A percentile compares a stretch with the other conserved stretches of the same genome.
These are phyloP conservation scores for Solanum virginianum DNA, from an alignment of 257 asterid species.

Conservation along the genomic window DNA sequence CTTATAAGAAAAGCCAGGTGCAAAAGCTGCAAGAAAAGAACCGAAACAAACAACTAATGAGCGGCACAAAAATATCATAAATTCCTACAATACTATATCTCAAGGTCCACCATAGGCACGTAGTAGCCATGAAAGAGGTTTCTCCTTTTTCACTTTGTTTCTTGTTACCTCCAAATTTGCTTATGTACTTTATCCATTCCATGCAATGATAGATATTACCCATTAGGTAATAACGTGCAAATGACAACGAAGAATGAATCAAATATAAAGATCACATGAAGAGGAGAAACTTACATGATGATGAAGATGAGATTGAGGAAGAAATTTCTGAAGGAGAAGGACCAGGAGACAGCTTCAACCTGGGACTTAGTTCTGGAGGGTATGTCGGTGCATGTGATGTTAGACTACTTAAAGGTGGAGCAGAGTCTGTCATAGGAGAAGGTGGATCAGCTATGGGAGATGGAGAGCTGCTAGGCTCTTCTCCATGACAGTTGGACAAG, in stretches of 20 bases:
- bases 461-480: conserved; percentile 1
- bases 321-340: conserved; percentile 31
- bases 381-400: conserved; percentile 19
- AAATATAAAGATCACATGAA: not conserved
- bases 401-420: conserved; percentile 15
- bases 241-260: not conserved
- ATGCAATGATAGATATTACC: not conserved
- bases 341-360: conserved; percentile 14
- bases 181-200: not conserved
- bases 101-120: not conserved
- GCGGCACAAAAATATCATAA: not conserved
- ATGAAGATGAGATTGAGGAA: conserved; percentile 19
- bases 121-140: not conserved
- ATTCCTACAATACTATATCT: not conserved
- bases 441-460: conserved; percentile 19
- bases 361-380: conserved; percentile 18
- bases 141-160: not conserved
- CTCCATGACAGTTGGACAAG: conserved; percentile 20
- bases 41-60: not conserved
- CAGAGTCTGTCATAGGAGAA: conserved; percentile 14
- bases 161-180: not conserved
- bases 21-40: conserved; percentile 19
- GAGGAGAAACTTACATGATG: conserved; percentile 38
- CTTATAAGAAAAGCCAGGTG: conserved; percentile 9
- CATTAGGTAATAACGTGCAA: not conserved